Evolutionary conservation across 176 grass and related monocot species (phyloP).

Genomic region (Paspalum notatum): DNA sequence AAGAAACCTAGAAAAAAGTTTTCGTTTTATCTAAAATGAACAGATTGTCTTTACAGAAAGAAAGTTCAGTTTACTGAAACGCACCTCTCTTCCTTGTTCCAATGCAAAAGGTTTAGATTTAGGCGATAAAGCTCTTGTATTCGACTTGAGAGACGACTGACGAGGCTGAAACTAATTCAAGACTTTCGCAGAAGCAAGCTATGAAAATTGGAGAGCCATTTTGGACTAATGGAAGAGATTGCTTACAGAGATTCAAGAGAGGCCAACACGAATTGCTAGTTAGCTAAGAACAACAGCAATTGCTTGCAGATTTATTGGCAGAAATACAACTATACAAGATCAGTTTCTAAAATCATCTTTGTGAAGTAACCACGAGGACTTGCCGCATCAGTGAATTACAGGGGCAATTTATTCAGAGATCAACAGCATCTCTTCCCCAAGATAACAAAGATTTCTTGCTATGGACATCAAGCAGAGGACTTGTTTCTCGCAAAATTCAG

Average conservation of each 20-base stretch:
- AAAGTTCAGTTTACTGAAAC: background rate
- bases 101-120: background rate
- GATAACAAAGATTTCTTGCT: background rate
- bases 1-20: background rate
- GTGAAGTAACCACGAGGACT: slow-evolving; percentile 18
- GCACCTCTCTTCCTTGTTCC: background rate
- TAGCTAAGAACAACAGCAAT: background rate
- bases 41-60: too few species aligned
- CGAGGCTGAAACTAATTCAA: background rate
- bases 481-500: background rate
- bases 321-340: slow-evolving; percentile 1
- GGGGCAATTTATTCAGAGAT: slow-evolving; percentile 24
- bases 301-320: slow-evolving; percentile 38
- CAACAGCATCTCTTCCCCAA: background rate
- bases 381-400: slow-evolving; percentile 25
- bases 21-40: too few species aligned
- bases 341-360: slow-evolving; percentile 23
- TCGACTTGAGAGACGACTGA: background rate
- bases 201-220: background rate
- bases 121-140: background rate
- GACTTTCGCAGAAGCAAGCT: background rate
- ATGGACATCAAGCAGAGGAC: background rate
- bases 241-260: background rate
- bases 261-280: background rate
- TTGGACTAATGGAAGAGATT: background rate